Base-by-base conservation (phyloP, 208 protist genomes). In the Leishmania guyanensis region DNA sequence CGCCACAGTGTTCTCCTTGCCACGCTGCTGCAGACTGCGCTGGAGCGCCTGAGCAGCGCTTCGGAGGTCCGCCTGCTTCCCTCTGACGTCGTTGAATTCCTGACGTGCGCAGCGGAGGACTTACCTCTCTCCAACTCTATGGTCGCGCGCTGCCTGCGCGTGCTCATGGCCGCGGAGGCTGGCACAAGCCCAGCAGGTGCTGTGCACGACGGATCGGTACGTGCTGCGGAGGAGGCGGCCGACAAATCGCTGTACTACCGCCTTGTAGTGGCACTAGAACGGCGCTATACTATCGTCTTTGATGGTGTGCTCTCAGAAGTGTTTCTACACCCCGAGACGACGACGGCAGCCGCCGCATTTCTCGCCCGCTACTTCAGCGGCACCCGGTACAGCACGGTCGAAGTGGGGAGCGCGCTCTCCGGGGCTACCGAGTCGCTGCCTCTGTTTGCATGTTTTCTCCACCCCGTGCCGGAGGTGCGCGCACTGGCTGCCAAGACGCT, bases 381-480 rank as follows among this genome's bases (percentile, higher is more conserved):
- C 69, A 92, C 92, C 22, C 91, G 91, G 10, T 97, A 95, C 82
- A 83, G 90, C 82, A 81, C 94, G 82, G 77, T 97, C 29, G 85
- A 90, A 54, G 89, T 97, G 53, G 46, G 75, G 73, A 75, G 66
- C 22, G 53, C 58, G 78, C 65, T 64, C 80, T 76, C 26, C 20
- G 83, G 71, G 46, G 71, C 58, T 20, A 80, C 77, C 22, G 89
- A 91, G 80, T 86, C 84, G 50, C 85, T 97, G 75, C 94, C 94
- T 20, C 84, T 97, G 14, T 96, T 96, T 68, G 86, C 93, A 0
- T 97, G 94, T 77, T 81, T 97, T 50, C 80, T 96, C 33, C 94
- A 97, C 84, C 85, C 91, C 39, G 80, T 92, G 56, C 76, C 90
- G 0, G 89, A 91, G 76, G 92, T 96, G 75, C 91, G 92, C 10